These are phyloP conservation scores for Ananas comosus DNA, from an alignment of 176 grass and related monocot species.

Conservation along the genomic window DNA sequence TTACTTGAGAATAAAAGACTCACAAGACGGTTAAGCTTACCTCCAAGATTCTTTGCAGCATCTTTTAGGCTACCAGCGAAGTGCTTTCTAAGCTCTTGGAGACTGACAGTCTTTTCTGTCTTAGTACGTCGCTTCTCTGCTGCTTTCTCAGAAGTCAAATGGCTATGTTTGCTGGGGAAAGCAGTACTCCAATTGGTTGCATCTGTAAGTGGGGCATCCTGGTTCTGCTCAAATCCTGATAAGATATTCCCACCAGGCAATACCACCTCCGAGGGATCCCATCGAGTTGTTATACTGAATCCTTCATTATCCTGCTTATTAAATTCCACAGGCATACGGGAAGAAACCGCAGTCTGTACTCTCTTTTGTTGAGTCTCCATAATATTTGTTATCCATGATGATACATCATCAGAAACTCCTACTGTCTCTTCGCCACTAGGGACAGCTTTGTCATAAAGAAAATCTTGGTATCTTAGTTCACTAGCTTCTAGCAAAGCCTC, in stretches of 20 bases:
- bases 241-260: constrained; percentile 34
- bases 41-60: constrained; percentile 95
- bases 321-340: constrained; percentile 32
- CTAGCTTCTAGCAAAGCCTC: constrained; percentile 27
- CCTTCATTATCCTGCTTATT: constrained; percentile 54
- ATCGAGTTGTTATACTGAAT: constrained; percentile 51
- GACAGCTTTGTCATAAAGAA: constrained; percentile 17
- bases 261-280: constrained; percentile 28
- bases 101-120: constrained; percentile 62
- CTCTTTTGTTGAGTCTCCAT: constrained; percentile 36
- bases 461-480: constrained; percentile 7
- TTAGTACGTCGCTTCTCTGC: constrained; percentile 66
- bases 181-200: constrained; percentile 3
- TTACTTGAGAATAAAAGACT: constrained; percentile 1
- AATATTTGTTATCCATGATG: constrained; percentile 50
- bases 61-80: constrained; percentile 97
- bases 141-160: constrained; percentile 31
- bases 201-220: constrained; percentile 38
- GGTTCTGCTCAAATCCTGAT: constrained; percentile 31
- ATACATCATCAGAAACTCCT: constrained; percentile 32
- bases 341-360: constrained; percentile 17
- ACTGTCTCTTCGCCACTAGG: constrained; percentile 29
- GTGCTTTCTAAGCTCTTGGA: constrained; percentile 79
- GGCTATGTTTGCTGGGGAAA: constrained; percentile 30
- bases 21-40: constrained; percentile 28